phyloP scores from a whole-genome alignment of 768 basidiomycete species.

The Hydnum rufescens region DNA sequence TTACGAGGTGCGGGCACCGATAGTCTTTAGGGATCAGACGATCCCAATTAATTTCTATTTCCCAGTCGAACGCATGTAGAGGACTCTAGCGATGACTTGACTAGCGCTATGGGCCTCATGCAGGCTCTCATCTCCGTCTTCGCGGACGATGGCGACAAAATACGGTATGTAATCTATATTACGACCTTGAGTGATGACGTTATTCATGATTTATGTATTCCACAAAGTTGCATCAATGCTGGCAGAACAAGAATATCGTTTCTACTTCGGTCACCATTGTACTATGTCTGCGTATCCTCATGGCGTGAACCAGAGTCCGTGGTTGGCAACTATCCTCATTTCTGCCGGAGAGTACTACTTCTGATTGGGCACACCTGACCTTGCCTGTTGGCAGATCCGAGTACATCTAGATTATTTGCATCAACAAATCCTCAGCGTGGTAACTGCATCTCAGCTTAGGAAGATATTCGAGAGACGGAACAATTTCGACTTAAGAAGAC shows the following conservation, averaged over 20 bases:
- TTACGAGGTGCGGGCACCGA: conserved; percentile 39
- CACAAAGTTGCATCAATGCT: conserved; percentile 50
- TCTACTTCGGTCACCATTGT: conserved; percentile 67
- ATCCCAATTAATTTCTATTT: neutral
- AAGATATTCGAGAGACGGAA: conserved; percentile 73
- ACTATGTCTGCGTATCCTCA: conserved; percentile 76
- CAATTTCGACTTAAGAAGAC: conserved; percentile 74
- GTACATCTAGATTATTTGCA: conserved; percentile 90
- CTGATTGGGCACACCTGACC: too few relatives aligned
- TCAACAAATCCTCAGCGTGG: conserved; percentile 77
- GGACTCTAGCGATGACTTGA: conserved; percentile 31
- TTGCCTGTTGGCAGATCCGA: conserved; percentile 51
- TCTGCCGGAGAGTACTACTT: neutral
- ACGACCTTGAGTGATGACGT: too few relatives aligned
- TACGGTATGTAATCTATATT: conserved; percentile 22
- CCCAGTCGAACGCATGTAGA: conserved; percentile 9
- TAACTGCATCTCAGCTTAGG: conserved; percentile 67
- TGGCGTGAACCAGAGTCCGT: conserved; percentile 96
- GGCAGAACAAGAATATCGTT: conserved; percentile 74
- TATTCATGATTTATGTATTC: too few relatives aligned
- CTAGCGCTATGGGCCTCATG: conserved; percentile 75
- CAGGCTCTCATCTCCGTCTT: conserved; percentile 94
- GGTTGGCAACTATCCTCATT: conserved; percentile 30
- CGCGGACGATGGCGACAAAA: conserved; percentile 70
- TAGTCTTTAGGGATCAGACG: neutral